Conservation (phyloP, 495 filamentous ascomycete genomes). For the Pseudevernia furfuracea region DNA sequence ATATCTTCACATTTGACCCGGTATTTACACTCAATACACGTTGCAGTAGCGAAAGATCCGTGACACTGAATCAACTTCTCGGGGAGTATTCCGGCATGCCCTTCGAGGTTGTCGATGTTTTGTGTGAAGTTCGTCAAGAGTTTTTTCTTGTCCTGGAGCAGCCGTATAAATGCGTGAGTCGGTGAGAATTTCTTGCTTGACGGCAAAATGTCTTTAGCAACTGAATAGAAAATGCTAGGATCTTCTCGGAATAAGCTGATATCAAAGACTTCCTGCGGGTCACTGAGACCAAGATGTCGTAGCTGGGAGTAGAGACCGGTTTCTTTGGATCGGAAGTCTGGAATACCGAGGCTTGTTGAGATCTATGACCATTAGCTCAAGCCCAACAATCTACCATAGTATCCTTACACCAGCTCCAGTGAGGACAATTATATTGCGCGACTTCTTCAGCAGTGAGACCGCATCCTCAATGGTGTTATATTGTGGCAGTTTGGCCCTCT, state of each 20-base stretch:
- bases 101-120: constrained; percentile 97
- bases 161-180: constrained; percentile 89
- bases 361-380: constrained; percentile 43
- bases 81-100: constrained; percentile 68
- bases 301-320: constrained; percentile 67
- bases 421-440: constrained; percentile 81
- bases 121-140: constrained; percentile 96
- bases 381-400: not conserved
- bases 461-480: constrained; percentile 89
- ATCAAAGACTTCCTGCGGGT: constrained; percentile 93
- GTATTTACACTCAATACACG: constrained; percentile 74
- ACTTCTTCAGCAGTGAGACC: constrained; percentile 61
- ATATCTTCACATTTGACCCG: constrained; percentile 69
- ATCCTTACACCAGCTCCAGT: constrained; percentile 74
- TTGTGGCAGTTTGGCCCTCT: constrained; percentile 67
- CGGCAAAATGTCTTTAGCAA: constrained; percentile 87
- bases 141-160: constrained; percentile 85
- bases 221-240: constrained; percentile 82
- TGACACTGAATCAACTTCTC: constrained; percentile 95
- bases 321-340: constrained; percentile 61
- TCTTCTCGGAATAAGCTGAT: constrained; percentile 79
- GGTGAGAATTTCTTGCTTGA: constrained; percentile 67
- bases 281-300: constrained; percentile 62
- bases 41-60: constrained; percentile 87
- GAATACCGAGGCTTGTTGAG: constrained; percentile 61